Conservation (phyloP, 345 rosid genomes). For the Eucalyptus victrix region DNA sequence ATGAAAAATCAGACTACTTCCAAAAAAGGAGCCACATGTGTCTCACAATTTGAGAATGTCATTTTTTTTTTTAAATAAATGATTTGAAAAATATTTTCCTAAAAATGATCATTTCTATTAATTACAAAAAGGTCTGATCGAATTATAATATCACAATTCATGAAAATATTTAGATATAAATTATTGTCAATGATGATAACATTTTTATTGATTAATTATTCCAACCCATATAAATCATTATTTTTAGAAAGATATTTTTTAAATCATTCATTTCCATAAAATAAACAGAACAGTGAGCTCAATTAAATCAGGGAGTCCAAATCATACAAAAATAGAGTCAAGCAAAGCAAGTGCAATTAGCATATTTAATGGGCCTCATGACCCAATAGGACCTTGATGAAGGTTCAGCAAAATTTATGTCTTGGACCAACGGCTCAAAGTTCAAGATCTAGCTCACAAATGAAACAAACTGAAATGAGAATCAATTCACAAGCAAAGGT, state of each 20-base stretch:
- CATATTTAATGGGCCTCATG: neutral
- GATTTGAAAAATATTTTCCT: fast-evolving
- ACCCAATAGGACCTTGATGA: neutral
- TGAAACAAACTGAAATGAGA: neutral
- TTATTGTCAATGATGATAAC: neutral
- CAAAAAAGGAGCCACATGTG: neutral
- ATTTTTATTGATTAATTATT: neutral
- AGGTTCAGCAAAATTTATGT: neutral
- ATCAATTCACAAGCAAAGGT: neutral
- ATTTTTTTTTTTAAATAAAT: neutral
- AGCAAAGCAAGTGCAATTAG: neutral
- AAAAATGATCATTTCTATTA: neutral
- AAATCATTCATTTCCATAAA: neutral
- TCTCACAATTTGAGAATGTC: neutral
- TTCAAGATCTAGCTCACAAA: neutral
- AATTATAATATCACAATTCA: neutral
- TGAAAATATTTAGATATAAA: neutral
- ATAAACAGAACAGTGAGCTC: neutral
- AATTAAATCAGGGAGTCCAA: neutral
- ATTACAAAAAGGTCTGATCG: neutral
- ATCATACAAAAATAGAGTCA: neutral
- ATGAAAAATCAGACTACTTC: neutral
- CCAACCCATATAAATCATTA: fast-evolving
- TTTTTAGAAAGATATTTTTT: neutral
- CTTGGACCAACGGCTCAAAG: neutral